A percentile compares a stretch with the other conserved stretches of the same genome.
These are phyloP conservation scores for Penicillium crystallinum DNA, from an alignment of 495 filamentous ascomycete genomes.

Conservation along the genomic window DNA sequence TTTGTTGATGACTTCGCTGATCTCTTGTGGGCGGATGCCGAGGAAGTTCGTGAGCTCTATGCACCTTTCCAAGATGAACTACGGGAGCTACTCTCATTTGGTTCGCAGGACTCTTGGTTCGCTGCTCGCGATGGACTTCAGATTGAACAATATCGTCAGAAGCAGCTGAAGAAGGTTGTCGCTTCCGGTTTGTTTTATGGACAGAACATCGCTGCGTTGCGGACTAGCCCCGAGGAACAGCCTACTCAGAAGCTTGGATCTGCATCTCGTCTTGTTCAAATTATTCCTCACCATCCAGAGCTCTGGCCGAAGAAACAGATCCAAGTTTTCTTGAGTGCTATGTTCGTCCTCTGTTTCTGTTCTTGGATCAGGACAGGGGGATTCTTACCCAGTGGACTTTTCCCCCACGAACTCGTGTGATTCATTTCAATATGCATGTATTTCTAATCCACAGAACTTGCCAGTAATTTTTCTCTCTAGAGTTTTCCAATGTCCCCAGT, in stretches of 20 bases:
- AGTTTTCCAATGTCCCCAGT: not conserved
- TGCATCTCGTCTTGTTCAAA: not conserved
- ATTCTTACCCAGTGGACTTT: not conserved
- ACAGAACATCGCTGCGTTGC: not conserved
- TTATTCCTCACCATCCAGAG: not conserved
- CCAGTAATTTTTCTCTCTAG: not conserved
- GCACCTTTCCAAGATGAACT: conserved; percentile 18
- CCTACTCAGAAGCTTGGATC: not conserved
- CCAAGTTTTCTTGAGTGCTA: not conserved
- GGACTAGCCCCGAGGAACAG: not conserved
- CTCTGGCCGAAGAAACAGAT: not conserved
- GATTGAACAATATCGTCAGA: conserved; percentile 10
- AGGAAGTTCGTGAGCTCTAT: conserved; percentile 10
- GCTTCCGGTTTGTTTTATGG: not conserved
- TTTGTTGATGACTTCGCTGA: conserved; percentile 32
- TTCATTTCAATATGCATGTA: not conserved
- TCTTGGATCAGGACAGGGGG: not conserved
- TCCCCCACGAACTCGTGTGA: not conserved
- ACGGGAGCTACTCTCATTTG: conserved; percentile 22
- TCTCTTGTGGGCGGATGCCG: conserved; percentile 15
- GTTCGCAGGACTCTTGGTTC: conserved; percentile 33
- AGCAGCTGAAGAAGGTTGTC: not conserved
- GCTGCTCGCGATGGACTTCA: conserved; percentile 15
- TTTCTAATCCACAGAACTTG: not conserved
- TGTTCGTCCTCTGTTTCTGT: not conserved